Conservation (phyloP, 2,329 filamentous ascomycete genomes). For the Cordyceps javanica region DNA sequence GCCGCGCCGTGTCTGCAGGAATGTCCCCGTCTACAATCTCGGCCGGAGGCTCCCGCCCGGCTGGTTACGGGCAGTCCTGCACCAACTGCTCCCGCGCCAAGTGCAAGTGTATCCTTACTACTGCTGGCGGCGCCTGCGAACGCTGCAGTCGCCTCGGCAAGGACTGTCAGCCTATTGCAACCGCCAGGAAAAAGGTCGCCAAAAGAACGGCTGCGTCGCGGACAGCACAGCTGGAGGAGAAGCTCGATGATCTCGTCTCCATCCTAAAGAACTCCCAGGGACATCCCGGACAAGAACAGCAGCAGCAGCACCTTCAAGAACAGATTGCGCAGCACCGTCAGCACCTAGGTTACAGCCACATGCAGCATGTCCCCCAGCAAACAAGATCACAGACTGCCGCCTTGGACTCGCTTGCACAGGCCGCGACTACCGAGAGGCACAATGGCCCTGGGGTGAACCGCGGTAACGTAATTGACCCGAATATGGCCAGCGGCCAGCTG, state of each 20-base stretch:
- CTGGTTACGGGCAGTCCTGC: constrained; percentile 39
- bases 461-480: constrained; percentile 13
- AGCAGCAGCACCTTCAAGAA: constrained; percentile 12
- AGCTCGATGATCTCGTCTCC: constrained; percentile 42
- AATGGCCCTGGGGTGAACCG: not conserved
- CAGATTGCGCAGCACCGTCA: constrained; percentile 3
- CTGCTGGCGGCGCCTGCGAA: constrained; percentile 29
- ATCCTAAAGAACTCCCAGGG: constrained; percentile 31
- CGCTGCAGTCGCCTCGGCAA: constrained; percentile 42
- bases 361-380: constrained; percentile 12
- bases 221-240: constrained; percentile 43
- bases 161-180: constrained; percentile 38
- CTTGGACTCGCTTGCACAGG: constrained; percentile 26
- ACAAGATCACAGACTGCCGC: constrained; percentile 8
- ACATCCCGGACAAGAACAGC: constrained; percentile 12
- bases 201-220: constrained; percentile 30
- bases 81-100: constrained; percentile 42
- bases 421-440: constrained; percentile 27
- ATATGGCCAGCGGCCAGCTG: constrained; percentile 1
- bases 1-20: not conserved
- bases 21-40: constrained; percentile 5
- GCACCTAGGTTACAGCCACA: constrained; percentile 10
- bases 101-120: constrained; percentile 40
- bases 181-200: constrained; percentile 31
- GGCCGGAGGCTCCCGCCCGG: constrained; percentile 17